Percentiles rank a stretch among this genome's conserved stretches.
These are phyloP conservation scores for Strobilomyces confusus DNA, from an alignment of 768 basidiomycete species.

Conservation along the genomic window DNA sequence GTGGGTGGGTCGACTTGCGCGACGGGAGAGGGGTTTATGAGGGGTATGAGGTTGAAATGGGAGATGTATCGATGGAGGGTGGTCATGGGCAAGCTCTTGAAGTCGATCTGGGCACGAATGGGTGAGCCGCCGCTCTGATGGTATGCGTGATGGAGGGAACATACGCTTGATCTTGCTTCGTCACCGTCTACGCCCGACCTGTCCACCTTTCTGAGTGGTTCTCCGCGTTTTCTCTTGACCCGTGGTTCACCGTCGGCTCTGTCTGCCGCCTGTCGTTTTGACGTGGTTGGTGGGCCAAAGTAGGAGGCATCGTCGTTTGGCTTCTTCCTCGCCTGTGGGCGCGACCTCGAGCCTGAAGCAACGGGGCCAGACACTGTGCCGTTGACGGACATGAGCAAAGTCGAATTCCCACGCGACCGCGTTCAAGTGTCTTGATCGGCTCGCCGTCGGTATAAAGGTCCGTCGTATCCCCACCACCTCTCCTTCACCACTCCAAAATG, in stretches of 20 bases:
- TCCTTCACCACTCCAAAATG: conserved; percentile 46
- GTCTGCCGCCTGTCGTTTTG: conserved; percentile 65
- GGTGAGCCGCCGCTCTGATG: conserved; percentile 14
- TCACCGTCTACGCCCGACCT: conserved; percentile 37
- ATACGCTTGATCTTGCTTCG: conserved; percentile 30
- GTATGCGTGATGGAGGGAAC: conserved; percentile 3
- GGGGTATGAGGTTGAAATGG: conserved; percentile 68
- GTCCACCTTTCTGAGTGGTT: conserved; percentile 36
- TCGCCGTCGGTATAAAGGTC: conserved; percentile 18
- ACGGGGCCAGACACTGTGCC: conserved; percentile 20
- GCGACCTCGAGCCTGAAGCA: conserved; percentile 52
- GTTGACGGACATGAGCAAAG: conserved; percentile 22
- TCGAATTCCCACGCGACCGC: conserved; percentile 20
- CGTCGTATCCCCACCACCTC: conserved; percentile 5
- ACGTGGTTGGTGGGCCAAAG: conserved; percentile 53
- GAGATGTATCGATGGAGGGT: conserved; percentile 69
- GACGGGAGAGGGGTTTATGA: conserved; percentile 66
- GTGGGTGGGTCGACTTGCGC: conserved; percentile 65
- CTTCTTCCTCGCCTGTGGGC: conserved; percentile 60
- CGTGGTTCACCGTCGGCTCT: conserved; percentile 72
- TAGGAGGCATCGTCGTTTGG: conserved; percentile 69
- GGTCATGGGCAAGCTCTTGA: conserved; percentile 61
- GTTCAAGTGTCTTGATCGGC: too few relatives aligned
- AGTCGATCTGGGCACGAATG: conserved; percentile 57
- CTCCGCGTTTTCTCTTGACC: conserved; percentile 68